Evolutionary conservation across 441 rosid species (phyloP), one percentile per base, ranked within the genome.

Genomic region (Jatropha multifida): DNA sequence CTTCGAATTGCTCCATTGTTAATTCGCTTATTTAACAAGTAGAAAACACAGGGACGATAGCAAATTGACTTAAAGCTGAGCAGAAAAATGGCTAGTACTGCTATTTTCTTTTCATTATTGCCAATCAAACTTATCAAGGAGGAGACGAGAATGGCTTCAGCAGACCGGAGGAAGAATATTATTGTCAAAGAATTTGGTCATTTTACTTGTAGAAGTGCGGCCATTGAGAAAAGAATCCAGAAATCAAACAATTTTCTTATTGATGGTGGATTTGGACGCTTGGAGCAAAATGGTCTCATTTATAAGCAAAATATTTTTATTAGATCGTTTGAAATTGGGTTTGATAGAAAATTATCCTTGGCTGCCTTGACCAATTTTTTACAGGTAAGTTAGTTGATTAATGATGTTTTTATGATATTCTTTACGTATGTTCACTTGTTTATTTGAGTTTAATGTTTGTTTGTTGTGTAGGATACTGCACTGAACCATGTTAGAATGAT

Each of bases 301-400:
- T 86, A 80, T 76, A 73, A 64, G 72, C 82, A 82, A 74, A 82
- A 75, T 56, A 44, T 84, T 40, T n/a, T 74, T 2, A 58, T 86
- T 67, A 79, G 82, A 69, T 86, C 89, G 3, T 82, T 73, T 74
- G 83, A 86, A 63, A 52, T 79, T 37, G 83, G 81, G n/a, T 66
- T 49, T 71, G 83, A 79, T 32, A 55, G 65, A 3, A 83, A 83
- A 38, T 70, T 83, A 10, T 73, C 85, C 48, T 51, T 81, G 11
- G 74, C 56, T 13, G 75, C 87, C 18, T 61, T 79, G 61, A 51
- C 77, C 78, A 81, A 77, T 76, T 77, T 78, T 65, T 81, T 86
- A 44, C 87, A 84, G 85, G 86, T 84, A 56, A 6, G 4, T 4
- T 42, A 42, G 10, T 44, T 44, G 10, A 44, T 44, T 44, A 44